Conservation (phyloP, 495 filamentous ascomycete species). For the Neurospora discreta region DNA sequence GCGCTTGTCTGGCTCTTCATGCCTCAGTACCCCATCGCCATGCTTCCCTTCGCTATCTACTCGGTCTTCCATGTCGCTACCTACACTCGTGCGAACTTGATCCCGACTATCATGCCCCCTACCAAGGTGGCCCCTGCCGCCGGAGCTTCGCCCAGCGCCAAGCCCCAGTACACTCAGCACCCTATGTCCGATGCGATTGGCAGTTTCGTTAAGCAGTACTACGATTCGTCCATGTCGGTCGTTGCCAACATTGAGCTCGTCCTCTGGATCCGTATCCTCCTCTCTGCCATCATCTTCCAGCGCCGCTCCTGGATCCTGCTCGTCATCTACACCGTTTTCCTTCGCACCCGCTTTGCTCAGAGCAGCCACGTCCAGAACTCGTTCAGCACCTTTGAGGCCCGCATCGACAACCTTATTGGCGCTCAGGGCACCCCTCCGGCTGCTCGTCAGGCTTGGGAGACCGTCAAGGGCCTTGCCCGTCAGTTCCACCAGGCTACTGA, state of each 20-base stretch:
- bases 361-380: slow-evolving; percentile 82
- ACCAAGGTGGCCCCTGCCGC: slow-evolving; percentile 27
- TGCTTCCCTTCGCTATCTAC: slow-evolving; percentile 93
- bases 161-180: slow-evolving; percentile 51
- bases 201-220: slow-evolving; percentile 93
- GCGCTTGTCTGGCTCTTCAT: slow-evolving; percentile 90
- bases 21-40: slow-evolving; percentile 76
- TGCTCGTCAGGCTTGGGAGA: slow-evolving; percentile 73
- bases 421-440: slow-evolving; percentile 80
- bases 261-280: slow-evolving; percentile 71
- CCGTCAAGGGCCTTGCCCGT: slow-evolving; percentile 58
- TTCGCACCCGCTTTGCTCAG: slow-evolving; percentile 81
- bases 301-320: slow-evolving; percentile 85
- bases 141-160: slow-evolving; percentile 48
- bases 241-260: slow-evolving; percentile 65
- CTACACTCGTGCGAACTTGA: slow-evolving; percentile 59
- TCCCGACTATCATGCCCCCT: slow-evolving; percentile 49
- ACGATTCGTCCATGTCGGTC: slow-evolving; percentile 78
- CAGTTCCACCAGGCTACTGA: slow-evolving; percentile 75
- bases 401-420: slow-evolving; percentile 68
- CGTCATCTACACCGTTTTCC: slow-evolving; percentile 77
- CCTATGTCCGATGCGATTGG: slow-evolving; percentile 72
- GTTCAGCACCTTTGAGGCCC: slow-evolving; percentile 57
- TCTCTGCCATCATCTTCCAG: slow-evolving; percentile 72
- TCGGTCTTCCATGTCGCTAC: slow-evolving; percentile 96